Conservation (phyloP, 306 rosid species). For the Gleditsia sinensis region DNA sequence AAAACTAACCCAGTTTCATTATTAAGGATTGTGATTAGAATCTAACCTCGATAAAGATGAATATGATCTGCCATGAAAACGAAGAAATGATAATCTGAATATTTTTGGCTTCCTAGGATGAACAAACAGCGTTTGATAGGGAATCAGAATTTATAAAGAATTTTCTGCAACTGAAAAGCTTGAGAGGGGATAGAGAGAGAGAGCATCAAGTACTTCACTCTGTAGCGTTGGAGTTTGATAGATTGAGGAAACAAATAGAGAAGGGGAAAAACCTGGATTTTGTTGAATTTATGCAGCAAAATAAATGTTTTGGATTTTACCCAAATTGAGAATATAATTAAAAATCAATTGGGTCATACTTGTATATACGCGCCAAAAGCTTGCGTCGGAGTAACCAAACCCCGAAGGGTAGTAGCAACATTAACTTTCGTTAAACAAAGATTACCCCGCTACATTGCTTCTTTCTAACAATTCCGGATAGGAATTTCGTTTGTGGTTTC, state of each 20-base stretch:
- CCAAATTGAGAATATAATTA: neutral
- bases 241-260: conserved; percentile 3
- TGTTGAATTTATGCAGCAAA: neutral
- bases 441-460: too few relatives aligned
- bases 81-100: conserved; percentile 31
- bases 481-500: too few relatives aligned
- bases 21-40: conserved; percentile 25
- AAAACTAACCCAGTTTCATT: conserved; percentile 5
- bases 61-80: conserved; percentile 60
- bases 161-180: conserved; percentile 6
- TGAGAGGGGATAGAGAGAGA: neutral
- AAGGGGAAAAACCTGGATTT: neutral
- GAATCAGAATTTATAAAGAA: conserved; percentile 21
- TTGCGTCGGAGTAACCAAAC: neutral
- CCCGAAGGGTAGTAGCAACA: neutral
- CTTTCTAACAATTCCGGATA: too few relatives aligned
- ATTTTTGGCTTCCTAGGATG: conserved; percentile 3
- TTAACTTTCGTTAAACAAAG: too few relatives aligned
- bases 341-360: neutral
- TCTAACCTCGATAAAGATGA: conserved; percentile 56
- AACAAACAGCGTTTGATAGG: neutral
- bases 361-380: conserved; percentile 1
- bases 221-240: conserved; percentile 18
- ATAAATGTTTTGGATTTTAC: neutral
- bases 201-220: conserved; percentile 1